Conservation (phyloP, 192 early-diverging fungal genomes). For the Coemansia sp. region DNA sequence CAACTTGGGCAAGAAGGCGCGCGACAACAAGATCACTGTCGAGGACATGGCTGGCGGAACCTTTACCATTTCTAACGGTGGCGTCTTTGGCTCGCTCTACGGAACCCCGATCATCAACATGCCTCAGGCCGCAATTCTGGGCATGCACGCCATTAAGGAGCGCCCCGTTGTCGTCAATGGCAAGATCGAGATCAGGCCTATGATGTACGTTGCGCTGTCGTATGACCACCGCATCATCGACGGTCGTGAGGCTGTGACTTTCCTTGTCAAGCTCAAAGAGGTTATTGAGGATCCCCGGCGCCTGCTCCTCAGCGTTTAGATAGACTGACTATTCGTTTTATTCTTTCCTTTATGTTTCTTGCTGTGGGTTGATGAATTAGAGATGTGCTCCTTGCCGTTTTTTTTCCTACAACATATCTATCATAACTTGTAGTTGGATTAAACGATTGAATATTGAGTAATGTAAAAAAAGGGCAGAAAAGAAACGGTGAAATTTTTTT, state of each 20-base stretch:
- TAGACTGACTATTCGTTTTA: neutral
- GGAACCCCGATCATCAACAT: constrained; percentile 99
- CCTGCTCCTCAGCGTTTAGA: constrained; percentile 85
- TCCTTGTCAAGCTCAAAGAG: constrained; percentile 98
- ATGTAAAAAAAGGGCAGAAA: neutral
- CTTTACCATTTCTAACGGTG: constrained; percentile 99
- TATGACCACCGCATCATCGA: constrained; percentile 99
- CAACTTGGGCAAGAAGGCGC: constrained; percentile 85
- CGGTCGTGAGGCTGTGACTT: constrained; percentile 97
- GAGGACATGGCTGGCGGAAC: constrained; percentile 99
- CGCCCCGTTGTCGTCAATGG: constrained; percentile 93
- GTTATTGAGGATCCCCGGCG: constrained; percentile 93
- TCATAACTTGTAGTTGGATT: neutral
- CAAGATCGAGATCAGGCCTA: constrained; percentile 85
- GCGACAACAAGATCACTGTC: constrained; percentile 93
- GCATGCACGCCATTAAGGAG: constrained; percentile 99
- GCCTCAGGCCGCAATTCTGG: constrained; percentile 96
- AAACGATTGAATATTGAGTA: neutral
- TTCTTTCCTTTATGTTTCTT: neutral
- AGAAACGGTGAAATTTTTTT: neutral
- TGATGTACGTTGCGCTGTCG: constrained; percentile 98
- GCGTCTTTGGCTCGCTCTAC: constrained; percentile 95
- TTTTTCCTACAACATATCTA: neutral
- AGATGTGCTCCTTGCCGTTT: neutral
- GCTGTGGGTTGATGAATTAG: neutral